Base-by-base conservation (phyloP, 164 flowering plant species). In the Kingdonia uniflora region DNA sequence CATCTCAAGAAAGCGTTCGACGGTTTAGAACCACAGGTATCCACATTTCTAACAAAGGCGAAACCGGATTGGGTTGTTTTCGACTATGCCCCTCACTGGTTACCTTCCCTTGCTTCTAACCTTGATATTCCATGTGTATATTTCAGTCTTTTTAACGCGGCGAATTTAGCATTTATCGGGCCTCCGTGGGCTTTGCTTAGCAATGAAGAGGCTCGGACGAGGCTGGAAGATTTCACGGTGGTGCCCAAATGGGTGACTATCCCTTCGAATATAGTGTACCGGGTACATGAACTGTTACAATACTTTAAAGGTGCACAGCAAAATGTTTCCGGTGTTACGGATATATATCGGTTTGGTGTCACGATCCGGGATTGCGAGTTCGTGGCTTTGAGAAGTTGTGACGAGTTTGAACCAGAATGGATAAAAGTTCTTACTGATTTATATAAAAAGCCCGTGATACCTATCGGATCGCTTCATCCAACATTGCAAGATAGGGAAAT, bases 51-150 rank as follows among this genome's bases (percentile, higher is more conserved):
- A 16, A 26, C 37, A 13, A 22, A 29, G 0, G 16, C 29, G 21
- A 55, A 24, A 22, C 46, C 58, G 62, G 73, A 69, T 42, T 76
- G 72, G 75, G 40, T 74, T n/a, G 11, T 76, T n/a, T 52, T 54
- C 42, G 80, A 76, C 53, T 65, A 61, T 29, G 47, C 65, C 13
- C 25, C 76, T 10, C 42, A 65, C 51, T 73, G 79, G 80, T 15
- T 69, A 14, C 50, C 61, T 0, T 45, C 68, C 0, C 49, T 66
- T 1, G 75, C 78, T 4, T 39, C 54, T 12, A 45, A 53, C 11
- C 57, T 49, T 17, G 55, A 58, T 6, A 12, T 65, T 11, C 61
- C 63, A 0, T 33, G 48, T 12, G 68, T 51, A 10, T 65, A 52
- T 40, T 60, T 68, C 58, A 47, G 61, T 39, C 42, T 52, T 0